Percentiles rank a stretch among this genome's conserved stretches.
These are phyloP conservation scores for Tagetes patula DNA, from an alignment of 129 eudicot genomes.

Conservation along the genomic window DNA sequence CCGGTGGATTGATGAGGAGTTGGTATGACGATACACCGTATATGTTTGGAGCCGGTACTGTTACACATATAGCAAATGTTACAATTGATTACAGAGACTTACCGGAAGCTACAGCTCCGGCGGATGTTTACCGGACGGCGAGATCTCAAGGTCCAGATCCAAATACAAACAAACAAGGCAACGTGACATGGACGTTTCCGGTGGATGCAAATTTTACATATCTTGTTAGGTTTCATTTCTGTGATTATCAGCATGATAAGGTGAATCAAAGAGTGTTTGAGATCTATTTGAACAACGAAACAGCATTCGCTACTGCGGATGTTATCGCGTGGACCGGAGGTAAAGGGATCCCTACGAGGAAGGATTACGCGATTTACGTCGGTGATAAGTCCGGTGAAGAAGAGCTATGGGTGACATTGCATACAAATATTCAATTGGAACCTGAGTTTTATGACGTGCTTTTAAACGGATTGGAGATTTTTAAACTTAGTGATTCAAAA, in stretches of 20 bases:
- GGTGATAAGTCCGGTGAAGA: slow-evolving; percentile 39
- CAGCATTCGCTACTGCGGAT: slow-evolving; percentile 49
- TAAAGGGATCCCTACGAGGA: slow-evolving; percentile 42
- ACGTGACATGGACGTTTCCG: slow-evolving; percentile 71
- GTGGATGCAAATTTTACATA: slow-evolving; percentile 66
- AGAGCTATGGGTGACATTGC: slow-evolving; percentile 53
- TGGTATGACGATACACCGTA: slow-evolving; percentile 86
- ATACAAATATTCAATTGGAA: slow-evolving; percentile 28
- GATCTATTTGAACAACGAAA: slow-evolving; percentile 58
- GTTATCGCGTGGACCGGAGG: slow-evolving; percentile 48
- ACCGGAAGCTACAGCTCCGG: slow-evolving; percentile 51
- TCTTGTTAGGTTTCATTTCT: slow-evolving; percentile 74
- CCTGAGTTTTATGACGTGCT: slow-evolving; percentile 54
- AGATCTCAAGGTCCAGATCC: slow-evolving; percentile 60
- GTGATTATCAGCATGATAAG: slow-evolving; percentile 45
- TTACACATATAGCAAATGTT: slow-evolving; percentile 32
- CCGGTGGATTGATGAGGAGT: slow-evolving; percentile 57
- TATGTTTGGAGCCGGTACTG: slow-evolving; percentile 49
- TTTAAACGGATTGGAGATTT: slow-evolving; percentile 76
- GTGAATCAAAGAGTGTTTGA: slow-evolving; percentile 56
- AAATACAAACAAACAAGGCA: slow-evolving; percentile 42
- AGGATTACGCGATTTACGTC: slow-evolving; percentile 50
- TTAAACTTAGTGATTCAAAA: slow-evolving; percentile 54
- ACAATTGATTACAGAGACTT: slow-evolving; percentile 31
- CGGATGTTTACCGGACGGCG: slow-evolving; percentile 51